A percentile compares a stretch with the other conserved stretches of the same genome.
Evolutionary conservation across 495 filamentous ascomycete genomes (phyloP).

Genomic region (Staphylotrichum tortipilum): DNA sequence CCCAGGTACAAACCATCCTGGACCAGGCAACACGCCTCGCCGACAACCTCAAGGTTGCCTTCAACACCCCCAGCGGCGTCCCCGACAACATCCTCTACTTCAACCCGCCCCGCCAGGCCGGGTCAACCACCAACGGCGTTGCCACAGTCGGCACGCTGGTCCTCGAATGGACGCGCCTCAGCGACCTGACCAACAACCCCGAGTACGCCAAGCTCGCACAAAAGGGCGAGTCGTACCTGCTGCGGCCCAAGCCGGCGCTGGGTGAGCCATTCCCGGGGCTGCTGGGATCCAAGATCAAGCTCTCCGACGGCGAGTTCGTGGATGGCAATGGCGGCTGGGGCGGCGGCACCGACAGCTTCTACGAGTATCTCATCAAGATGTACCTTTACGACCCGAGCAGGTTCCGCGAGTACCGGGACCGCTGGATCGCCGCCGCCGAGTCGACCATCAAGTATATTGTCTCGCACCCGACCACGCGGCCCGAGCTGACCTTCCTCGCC

Average conservation of each 20-base stretch:
- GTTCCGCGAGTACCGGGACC: constrained; percentile 56
- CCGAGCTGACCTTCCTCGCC: constrained; percentile 69
- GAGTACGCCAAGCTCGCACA: constrained; percentile 61
- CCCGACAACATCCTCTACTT: constrained; percentile 67
- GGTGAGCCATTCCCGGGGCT: constrained; percentile 72
- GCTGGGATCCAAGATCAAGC: constrained; percentile 58
- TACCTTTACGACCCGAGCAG: constrained; percentile 67
- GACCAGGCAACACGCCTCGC: constrained; percentile 61
- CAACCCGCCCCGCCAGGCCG: constrained; percentile 38
- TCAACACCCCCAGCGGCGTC: constrained; percentile 66
- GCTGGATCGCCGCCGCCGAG: constrained; percentile 71
- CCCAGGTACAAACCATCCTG: constrained; percentile 49
- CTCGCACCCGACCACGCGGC: constrained; percentile 59
- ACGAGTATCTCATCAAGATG: constrained; percentile 95
- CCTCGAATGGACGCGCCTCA: constrained; percentile 77
- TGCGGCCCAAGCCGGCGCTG: constrained; percentile 52
- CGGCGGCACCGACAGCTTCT: constrained; percentile 74
- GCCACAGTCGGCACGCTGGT: constrained; percentile 67
- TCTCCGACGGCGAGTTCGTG: constrained; percentile 55
- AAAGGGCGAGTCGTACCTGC: constrained; percentile 61
- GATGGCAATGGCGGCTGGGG: constrained; percentile 68
- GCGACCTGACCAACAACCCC: constrained; percentile 61
- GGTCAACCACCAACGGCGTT: constrained; percentile 52
- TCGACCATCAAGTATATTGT: constrained; percentile 64
- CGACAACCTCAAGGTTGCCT: constrained; percentile 65